Conservation (phyloP, 2,329 filamentous ascomycete genomes). For the Canariomyces notabilis region DNA sequence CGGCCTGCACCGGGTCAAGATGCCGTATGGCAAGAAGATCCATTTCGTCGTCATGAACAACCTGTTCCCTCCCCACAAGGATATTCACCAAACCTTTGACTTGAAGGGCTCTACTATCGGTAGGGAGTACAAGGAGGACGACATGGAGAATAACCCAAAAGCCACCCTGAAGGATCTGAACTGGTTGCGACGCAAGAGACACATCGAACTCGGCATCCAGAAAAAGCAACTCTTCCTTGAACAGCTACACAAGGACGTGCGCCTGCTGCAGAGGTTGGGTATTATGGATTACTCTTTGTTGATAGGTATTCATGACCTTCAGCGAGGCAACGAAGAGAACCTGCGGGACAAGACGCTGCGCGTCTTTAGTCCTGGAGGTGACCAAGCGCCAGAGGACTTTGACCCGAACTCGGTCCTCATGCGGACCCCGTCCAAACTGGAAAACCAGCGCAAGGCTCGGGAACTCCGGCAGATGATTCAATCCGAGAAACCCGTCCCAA, state of each 20-base stretch:
- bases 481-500: slow-evolving; percentile 85
- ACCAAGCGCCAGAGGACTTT: slow-evolving; percentile 49
- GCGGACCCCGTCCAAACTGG: slow-evolving; percentile 87
- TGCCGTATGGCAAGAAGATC: slow-evolving; percentile 95
- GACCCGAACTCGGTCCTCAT: slow-evolving; percentile 62
- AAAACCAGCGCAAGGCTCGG: slow-evolving; percentile 83
- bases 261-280: slow-evolving; percentile 76
- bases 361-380: slow-evolving; percentile 87
- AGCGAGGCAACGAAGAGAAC: slow-evolving; percentile 91
- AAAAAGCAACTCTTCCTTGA: slow-evolving; percentile 87
- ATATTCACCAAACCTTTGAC: slow-evolving; percentile 96
- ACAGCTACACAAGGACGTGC: slow-evolving; percentile 83
- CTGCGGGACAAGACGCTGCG: slow-evolving; percentile 82
- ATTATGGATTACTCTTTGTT: slow-evolving; percentile 99
- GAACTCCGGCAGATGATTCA: slow-evolving; percentile 91
- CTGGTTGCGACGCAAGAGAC: slow-evolving; percentile 81
- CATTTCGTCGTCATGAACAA: slow-evolving; percentile 99
- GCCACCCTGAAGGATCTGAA: slow-evolving; percentile 96
- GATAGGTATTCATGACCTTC: slow-evolving; percentile 87
- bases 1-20: slow-evolving; percentile 93
- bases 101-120: slow-evolving; percentile 95
- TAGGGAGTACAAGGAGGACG: slow-evolving; percentile 83
- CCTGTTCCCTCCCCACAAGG: slow-evolving; percentile 91
- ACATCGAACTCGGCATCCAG: slow-evolving; percentile 80
- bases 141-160: slow-evolving; percentile 80